These are phyloP conservation scores for Raddia guianensis DNA, from an alignment of 176 grass and related monocot species.

Conservation along the genomic window DNA sequence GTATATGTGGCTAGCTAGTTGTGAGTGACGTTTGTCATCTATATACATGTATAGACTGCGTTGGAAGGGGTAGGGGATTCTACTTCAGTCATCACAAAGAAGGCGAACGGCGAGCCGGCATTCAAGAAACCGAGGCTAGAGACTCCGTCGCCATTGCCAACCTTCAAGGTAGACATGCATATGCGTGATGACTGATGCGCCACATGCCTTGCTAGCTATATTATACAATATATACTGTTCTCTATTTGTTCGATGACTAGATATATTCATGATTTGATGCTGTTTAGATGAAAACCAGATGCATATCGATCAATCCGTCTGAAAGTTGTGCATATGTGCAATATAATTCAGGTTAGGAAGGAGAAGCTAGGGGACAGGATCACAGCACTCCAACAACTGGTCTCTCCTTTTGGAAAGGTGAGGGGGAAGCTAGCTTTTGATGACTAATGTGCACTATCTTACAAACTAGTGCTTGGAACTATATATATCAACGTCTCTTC, in stretches of 20 bases:
- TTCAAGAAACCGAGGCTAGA: constrained; percentile 57
- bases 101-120: constrained; percentile 29
- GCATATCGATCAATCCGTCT: not conserved
- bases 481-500: constrained; percentile 34
- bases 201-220: not conserved
- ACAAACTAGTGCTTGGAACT: constrained; percentile 49
- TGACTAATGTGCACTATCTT: constrained; percentile 50
- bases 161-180: constrained; percentile 61
- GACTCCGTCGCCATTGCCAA: constrained; percentile 64
- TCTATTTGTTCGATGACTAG: constrained; percentile 10
- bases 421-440: constrained; percentile 48
- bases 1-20: not conserved
- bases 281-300: not conserved
- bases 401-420: constrained; percentile 99
- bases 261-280: constrained; percentile 32
- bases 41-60: constrained; percentile 17
- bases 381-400: constrained; percentile 95
- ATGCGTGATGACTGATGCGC: not conserved
- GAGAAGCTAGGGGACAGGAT: constrained; percentile 99
- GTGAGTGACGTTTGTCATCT: not conserved
- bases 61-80: constrained; percentile 52
- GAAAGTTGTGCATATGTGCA: constrained; percentile 36
- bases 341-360: constrained; percentile 91
- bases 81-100: constrained; percentile 48
- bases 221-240: not conserved